phyloP scores from a whole-genome alignment of 2,329 filamentous ascomycete genomes.

The Penicillium sp. region DNA sequence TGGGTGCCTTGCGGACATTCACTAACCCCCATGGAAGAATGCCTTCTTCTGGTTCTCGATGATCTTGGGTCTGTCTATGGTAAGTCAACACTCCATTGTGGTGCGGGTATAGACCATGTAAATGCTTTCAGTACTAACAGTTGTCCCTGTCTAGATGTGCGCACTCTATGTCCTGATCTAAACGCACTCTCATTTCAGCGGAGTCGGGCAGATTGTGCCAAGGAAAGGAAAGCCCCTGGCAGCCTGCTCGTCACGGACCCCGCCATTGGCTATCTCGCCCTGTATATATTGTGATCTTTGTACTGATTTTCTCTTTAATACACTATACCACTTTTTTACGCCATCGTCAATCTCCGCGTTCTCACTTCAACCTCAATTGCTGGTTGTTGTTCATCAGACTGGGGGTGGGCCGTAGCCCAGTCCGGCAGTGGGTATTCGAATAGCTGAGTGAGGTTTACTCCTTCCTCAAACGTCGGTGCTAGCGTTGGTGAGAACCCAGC shows the following conservation, averaged over 20 bases:
- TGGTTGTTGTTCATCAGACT: no score
- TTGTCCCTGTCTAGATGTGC: constrained; percentile 47
- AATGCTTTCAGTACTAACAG: neutral
- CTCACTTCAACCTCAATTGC: no score
- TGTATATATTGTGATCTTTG: neutral
- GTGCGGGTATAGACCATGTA: neutral
- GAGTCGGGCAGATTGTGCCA: neutral
- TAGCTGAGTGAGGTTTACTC: no score
- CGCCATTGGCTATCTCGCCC: neutral
- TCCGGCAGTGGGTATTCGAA: no score
- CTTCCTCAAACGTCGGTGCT: no score
- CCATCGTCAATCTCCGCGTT: no score
- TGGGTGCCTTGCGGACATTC: neutral
- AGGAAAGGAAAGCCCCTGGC: neutral
- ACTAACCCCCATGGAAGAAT: constrained; percentile 49
- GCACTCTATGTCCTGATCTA: constrained; percentile 55
- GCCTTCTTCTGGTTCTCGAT: constrained; percentile 89
- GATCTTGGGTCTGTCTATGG: constrained; percentile 78
- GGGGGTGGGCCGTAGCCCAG: no score
- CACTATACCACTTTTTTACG: neutral
- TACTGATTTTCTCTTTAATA: neutral
- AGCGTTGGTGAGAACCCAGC: no score
- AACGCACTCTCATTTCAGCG: neutral
- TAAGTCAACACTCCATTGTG: constrained; percentile 42
- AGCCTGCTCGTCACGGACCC: neutral